Evolutionary conservation across 179 eudicot genomes (phyloP), one percentile per base, ranked within the genome.

Genomic region (Actinidia arguta): DNA sequence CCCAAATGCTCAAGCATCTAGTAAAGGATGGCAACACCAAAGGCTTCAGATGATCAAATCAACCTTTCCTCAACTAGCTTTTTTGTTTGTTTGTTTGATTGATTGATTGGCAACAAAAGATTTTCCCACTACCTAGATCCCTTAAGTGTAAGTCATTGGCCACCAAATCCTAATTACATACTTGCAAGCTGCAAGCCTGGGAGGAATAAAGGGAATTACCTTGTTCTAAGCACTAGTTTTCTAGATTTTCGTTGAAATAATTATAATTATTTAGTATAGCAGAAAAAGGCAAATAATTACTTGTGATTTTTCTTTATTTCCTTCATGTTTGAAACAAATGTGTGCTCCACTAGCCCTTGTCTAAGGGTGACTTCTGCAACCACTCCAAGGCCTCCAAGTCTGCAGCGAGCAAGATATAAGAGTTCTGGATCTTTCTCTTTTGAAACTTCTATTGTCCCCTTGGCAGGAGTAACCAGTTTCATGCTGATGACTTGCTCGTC

Each of bases 331-430:
- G 98, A 90, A 83, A 96, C 88, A 86, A 88, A 91, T 20, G 99
- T 96, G 87, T 96, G 98, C 83, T 96, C 99, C 85, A 96, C 94
- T 80, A 96, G 98, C 90, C 95, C 95, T 85, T 95, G 93, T 84
- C 99, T 88, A 56, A 96, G 98, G 71, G 99, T 96, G 87, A 96
- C 99, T 88, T 96, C 99, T 72, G 98, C 91, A 79, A 95, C 98
- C 27, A 96, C 97, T 13, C 99, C 99, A 42, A 96, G 95, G 51
- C 96, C 99, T 55, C 99, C 99, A 83, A 96, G 98, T 85, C 98
- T 98, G 82, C 95, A 93, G 11, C 99, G 98, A 86, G 99, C 98
- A 73, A 96, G 93, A 92, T 95, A 91, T 83, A 96, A 96, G 52
- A 96, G 92, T 78, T 93, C 98, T 8, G 99, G 98, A 78, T 96